Evolutionary conservation across 2,329 filamentous ascomycete genomes (phyloP).

Genomic region (Graphilbum fragrans): DNA sequence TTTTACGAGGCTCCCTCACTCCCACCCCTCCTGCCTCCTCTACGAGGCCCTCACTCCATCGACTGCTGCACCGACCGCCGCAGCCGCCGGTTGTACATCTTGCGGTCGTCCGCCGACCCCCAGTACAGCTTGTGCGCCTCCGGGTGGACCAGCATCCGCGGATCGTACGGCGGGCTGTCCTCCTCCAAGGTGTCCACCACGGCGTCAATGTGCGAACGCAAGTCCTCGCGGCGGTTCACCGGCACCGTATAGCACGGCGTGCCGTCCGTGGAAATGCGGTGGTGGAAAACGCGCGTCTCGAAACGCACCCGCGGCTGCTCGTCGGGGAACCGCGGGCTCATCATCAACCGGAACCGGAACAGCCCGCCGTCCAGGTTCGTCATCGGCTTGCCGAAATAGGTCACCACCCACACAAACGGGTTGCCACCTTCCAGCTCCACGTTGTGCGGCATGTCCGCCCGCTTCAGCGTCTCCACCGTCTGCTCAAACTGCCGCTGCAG

Average conservation of each 20-base stretch:
- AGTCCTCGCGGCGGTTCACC: conserved; percentile 53
- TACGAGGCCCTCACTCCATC: conserved; percentile 38
- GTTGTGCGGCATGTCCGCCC: conserved; percentile 58
- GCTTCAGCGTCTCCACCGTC: conserved; percentile 62
- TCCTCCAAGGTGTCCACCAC: conserved; percentile 79
- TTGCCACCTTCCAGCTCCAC: conserved; percentile 65
- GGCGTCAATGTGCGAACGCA: conserved; percentile 71
- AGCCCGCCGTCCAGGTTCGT: conserved; percentile 87
- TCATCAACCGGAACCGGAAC: conserved; percentile 65
- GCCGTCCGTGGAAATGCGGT: conserved; percentile 69
- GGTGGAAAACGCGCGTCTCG: conserved; percentile 75
- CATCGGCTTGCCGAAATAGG: conserved; percentile 85
- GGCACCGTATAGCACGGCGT: conserved; percentile 71
- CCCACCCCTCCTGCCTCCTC: too few relatives aligned
- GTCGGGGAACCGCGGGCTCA: conserved; percentile 77
- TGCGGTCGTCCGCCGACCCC: conserved; percentile 68
- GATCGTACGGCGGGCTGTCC: conserved; percentile 78
- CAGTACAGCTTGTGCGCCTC: conserved; percentile 82
- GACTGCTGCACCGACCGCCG: conserved; percentile 64
- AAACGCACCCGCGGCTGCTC: conserved; percentile 79
- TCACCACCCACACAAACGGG: conserved; percentile 79
- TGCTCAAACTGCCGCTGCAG: conserved; percentile 78
- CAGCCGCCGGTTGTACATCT: conserved; percentile 70
- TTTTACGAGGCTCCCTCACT: too few relatives aligned
- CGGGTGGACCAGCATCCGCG: conserved; percentile 72